A percentile compares a stretch with the other conserved stretches of the same genome.
Evolutionary conservation across 2,329 filamentous ascomycete genomes (phyloP).

Genomic region (Rutstroemia sp.): DNA sequence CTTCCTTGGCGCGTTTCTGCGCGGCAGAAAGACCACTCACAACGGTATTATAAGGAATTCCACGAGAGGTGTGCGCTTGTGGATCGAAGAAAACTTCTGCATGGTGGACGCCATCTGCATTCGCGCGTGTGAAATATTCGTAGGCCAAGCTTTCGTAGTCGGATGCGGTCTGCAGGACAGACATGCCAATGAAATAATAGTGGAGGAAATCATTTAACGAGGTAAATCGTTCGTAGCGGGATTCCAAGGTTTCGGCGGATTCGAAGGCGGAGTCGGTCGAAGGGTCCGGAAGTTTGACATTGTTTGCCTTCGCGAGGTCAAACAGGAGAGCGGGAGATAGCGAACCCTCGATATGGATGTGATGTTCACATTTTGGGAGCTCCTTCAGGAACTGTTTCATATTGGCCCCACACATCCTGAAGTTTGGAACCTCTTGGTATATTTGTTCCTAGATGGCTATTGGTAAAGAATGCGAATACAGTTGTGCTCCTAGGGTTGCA

Average conservation of each 20-base stretch:
- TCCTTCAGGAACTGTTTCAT: constrained; percentile 46
- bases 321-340: constrained; percentile 66
- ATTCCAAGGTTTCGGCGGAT: constrained; percentile 49
- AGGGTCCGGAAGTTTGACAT: constrained; percentile 50
- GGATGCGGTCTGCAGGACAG: constrained; percentile 52
- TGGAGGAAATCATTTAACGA: constrained; percentile 70
- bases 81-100: constrained; percentile 79
- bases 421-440: not conserved
- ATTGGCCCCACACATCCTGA: constrained; percentile 22
- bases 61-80: constrained; percentile 61
- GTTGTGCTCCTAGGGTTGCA: no score
- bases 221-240: constrained; percentile 59
- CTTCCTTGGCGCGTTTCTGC: constrained; percentile 48
- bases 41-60: constrained; percentile 55
- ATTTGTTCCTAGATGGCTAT: no score
- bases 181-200: constrained; percentile 74
- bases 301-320: constrained; percentile 58
- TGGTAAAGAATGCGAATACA: no score
- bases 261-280: constrained; percentile 53
- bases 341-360: constrained; percentile 73
- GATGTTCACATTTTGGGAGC: constrained; percentile 75
- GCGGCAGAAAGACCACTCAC: constrained; percentile 56
- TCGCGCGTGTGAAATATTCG: constrained; percentile 61
- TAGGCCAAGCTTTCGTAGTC: constrained; percentile 70
- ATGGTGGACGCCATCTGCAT: constrained; percentile 58